These are phyloP conservation scores for Acanthamoeba sp. DNA, from an alignment of 208 protist genomes.

Conservation along the genomic window DNA sequence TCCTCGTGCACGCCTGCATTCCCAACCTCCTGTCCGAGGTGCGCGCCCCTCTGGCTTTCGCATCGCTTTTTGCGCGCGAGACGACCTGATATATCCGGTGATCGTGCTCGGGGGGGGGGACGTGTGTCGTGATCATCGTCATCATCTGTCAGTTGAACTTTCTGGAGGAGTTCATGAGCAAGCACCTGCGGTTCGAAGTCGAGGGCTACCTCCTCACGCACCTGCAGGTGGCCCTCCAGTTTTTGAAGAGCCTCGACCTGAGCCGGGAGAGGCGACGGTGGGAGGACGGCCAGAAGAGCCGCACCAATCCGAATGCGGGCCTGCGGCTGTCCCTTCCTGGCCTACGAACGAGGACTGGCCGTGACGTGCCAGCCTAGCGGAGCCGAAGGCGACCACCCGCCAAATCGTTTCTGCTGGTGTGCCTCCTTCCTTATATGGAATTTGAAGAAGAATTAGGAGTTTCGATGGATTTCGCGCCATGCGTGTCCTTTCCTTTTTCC, in stretches of 20 bases:
- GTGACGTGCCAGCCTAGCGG: neutral
- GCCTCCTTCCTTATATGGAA: too few species aligned
- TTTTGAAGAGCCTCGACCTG: conserved; percentile 5
- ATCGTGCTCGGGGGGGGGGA: neutral
- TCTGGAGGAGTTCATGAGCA: conserved; percentile 57
- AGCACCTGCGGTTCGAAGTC: conserved; percentile 59
- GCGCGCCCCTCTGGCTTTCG: too few species aligned
- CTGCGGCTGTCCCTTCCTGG: neutral
- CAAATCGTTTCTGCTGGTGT: too few species aligned
- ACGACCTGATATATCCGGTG: too few species aligned
- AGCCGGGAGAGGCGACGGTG: neutral
- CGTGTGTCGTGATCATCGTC: neutral
- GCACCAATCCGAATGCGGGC: neutral
- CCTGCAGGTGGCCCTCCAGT: conserved; percentile 47
- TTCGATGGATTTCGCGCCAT: too few species aligned
- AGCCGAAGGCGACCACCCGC: too few species aligned
- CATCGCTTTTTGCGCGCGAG: too few species aligned
- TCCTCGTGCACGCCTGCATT: neutral
- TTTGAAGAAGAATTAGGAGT: too few species aligned
- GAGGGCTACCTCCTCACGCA: conserved; percentile 60
- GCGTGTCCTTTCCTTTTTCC: too few species aligned
- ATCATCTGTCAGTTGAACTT: conserved; percentile 3
- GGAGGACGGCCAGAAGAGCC: conserved; percentile 28
- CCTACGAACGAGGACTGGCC: neutral
- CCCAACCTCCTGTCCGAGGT: conserved; percentile 47